These are phyloP conservation scores for Iris pallida DNA, from an alignment of 116 monocot species.

Conservation along the genomic window DNA sequence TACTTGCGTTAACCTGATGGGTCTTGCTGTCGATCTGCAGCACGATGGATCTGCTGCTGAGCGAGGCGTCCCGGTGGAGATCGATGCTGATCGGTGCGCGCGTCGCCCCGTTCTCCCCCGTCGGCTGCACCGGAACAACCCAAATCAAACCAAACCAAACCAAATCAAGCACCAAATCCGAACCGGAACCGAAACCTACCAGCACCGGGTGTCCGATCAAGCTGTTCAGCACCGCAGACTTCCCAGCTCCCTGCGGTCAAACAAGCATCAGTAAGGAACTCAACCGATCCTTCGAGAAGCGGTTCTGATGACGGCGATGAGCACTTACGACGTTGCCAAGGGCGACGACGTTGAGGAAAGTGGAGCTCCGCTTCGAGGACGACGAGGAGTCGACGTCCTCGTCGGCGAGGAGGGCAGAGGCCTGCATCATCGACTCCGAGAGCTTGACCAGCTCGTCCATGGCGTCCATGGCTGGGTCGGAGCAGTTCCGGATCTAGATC, in stretches of 20 bases:
- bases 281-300: neutral
- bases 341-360: conserved; percentile 83
- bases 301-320: neutral
- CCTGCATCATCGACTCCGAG: conserved; percentile 84
- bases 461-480: conserved; percentile 55
- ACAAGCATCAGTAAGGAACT: conserved; percentile 3
- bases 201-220: conserved; percentile 93
- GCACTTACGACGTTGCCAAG: conserved; percentile 88
- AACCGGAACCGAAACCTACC: conserved; percentile 32
- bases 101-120: conserved; percentile 98
- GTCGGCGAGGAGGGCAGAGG: conserved; percentile 71
- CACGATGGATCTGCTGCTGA: conserved; percentile 74
- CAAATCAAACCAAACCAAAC: neutral
- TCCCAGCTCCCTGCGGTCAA: conserved; percentile 79
- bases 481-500: conserved; percentile 6
- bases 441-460: conserved; percentile 87
- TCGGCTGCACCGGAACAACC: conserved; percentile 50
- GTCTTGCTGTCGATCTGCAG: conserved; percentile 89
- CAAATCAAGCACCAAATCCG: neutral
- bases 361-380: conserved; percentile 35
- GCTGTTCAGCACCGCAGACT: conserved; percentile 93
- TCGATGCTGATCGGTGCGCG: conserved; percentile 86
- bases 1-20: conserved; percentile 64
- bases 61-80: conserved; percentile 53
- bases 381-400: conserved; percentile 55